Base-by-base conservation (phyloP, 805 yeast species). In the Lipomyces spencermartinsiae region DNA sequence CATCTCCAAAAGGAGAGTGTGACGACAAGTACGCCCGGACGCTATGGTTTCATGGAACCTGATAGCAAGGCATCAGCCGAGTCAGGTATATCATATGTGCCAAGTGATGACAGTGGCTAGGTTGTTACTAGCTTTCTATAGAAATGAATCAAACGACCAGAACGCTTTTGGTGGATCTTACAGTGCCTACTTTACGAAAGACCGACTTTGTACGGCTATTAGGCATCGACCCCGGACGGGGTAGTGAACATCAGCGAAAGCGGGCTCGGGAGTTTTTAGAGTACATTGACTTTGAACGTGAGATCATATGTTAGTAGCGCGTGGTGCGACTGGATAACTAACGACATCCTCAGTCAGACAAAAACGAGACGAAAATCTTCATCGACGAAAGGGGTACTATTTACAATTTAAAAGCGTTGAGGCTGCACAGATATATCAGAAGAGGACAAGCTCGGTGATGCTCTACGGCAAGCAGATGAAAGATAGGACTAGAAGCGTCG, bases 341-440 rank as follows among this genome's bases (percentile, higher is more conserved):
- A 43, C 49, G n/a, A 6, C 10, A 34, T 55, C 8, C 37, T 8
- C 19, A 55, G 58, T 55, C 43, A 31, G 4, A 31, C 37, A 6
- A 55, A 55, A 55, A 6, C 34, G 58, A 19, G 53, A 46, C 19
- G 37, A 31, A 14, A 31, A 55, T 55, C 58, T 55, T 4, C 6
- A 55, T 16, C 34, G 37, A 34, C 16, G 37, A 10, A 34, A 16
- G 16, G 58, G 58, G n/a, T 55, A 55, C 37, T 55, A 55, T 34
- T 34, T 55, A 31, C 58, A 22, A n/a, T 55, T 55, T 5, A 55
- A 55, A 31, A 31, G 25, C 0, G 37, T 31, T 55, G 37, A 31
- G 37, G 58, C 58, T 7, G 58, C 58, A 31, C 22, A 55, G 16
- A 35, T 55, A 8, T 55, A 55, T 55, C 19, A n/a, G 49, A 43